Evolutionary conservation across 148 eudicot species (phyloP), one percentile per base, ranked within the genome.

Genomic region (Dianthus caryophyllus): DNA sequence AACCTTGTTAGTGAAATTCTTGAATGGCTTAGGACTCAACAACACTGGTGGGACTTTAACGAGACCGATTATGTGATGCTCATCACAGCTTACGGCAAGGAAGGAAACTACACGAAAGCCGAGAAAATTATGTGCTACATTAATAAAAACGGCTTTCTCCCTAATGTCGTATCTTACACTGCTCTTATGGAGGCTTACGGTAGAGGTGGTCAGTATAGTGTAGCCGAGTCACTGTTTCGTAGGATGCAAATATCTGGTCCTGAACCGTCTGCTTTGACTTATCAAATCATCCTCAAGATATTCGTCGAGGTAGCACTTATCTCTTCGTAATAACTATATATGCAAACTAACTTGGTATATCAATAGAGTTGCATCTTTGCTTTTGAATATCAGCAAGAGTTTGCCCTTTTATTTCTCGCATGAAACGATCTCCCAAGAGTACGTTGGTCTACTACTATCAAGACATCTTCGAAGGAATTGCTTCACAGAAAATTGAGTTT

Each of bases 111-210:
- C 71, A 75, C 73, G 64, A 89, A 84, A 72, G 88, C 96, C 29
- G 98, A 93, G 76, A 84, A 81, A 63, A 69, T 87, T 29, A 77
- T 93, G 36, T 67, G 83, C 64, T 81, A 78, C 87, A 89, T 93
- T 83, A 87, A 73, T 75, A 87, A 84, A 71, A 87, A 82, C 66
- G 88, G 91, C 5, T 84, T 81, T 77, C 61, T 82, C 25, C 84
- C 88, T 14, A 82, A 75, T 80, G 96, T 93, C 48, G 84, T 83
- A 55, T 83, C 98, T 46, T 76, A 89, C 73, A 93, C 98, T 69
- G 96, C 96, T 71, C 89, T 93, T 67, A 89, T 93, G 98, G 98
- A 93, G 81, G 95, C 98, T 63, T 89, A 93, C 80, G 98, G 98
- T 54, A 87, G 67, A 82, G 91, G 96, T 73, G 84, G 88, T 33